Base-by-base conservation (phyloP, 192 early-diverging fungal genomes). In the Coemansia sp. region DNA sequence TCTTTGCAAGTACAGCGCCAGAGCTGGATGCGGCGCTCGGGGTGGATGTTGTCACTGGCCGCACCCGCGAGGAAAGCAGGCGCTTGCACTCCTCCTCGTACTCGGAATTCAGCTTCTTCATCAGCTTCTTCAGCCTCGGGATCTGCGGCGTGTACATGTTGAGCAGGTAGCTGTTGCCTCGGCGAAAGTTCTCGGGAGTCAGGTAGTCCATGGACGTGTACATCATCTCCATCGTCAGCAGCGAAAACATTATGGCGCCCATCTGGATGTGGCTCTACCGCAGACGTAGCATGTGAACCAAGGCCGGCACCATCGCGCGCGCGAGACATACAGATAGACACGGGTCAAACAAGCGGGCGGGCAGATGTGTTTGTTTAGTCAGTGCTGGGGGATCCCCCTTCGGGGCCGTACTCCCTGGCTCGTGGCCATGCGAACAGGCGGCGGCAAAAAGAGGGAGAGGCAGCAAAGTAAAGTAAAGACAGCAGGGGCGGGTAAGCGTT, bases 151-250 rank as follows among this genome's bases (percentile, higher is more conserved):
- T 50, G 47, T 76, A 76, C 72, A 68, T 68, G 28, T 42, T 48
- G 9, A 68, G 50, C 56, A 64, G 15, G 41, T 75, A 68, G 41
- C 36, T 45, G 57, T 67, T 68, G 30, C 72, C 72, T 9, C 72
- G 64, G 49, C 53, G 64, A 32, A 68, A 68, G 53, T 60, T 64
- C 23, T 53, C 44, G 9, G 72, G 65, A 18, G 65, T 46, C 53
- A 75, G 42, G 30, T 75, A 75, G 32, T 75, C 72, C 72, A 75
- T 75, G 43, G 72, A 75, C 19, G 72, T 75, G 57, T 75, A 75
- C 65, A 64, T 75, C 60, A 57, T 64, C 65, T 75, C 72, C 15
- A 64, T 60, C 30, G 72, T 75, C 43, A 64, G 65, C 45, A 75
- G 41, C 64, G 64, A 68, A 49, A 75, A 75, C 65, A 75, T 67